A percentile compares a stretch with the other conserved stretches of the same genome.
phyloP scores from a whole-genome alignment of 2,329 filamentous ascomycete genomes.

The Cladosporium phlei region DNA sequence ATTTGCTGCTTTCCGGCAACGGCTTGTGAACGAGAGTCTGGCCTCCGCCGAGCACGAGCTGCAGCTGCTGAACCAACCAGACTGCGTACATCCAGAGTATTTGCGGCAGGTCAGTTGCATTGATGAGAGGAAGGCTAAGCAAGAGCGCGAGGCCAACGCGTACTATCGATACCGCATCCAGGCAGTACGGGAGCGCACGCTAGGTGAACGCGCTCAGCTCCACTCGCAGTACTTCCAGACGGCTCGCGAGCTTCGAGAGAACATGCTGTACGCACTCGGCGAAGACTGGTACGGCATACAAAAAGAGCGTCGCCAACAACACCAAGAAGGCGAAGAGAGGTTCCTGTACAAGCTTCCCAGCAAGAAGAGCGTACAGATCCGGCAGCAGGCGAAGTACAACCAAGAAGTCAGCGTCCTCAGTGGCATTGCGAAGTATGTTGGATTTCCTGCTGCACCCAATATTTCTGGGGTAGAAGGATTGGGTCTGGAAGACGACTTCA shows the following conservation, averaged over 20 bases:
- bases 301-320: constrained; percentile 69
- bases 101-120: constrained; percentile 85
- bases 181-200: constrained; percentile 66
- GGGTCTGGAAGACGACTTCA: constrained; percentile 81
- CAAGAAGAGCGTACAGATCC: constrained; percentile 69
- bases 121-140: constrained; percentile 74
- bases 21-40: constrained; percentile 46
- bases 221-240: constrained; percentile 89
- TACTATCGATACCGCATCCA: constrained; percentile 69
- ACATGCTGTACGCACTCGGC: constrained; percentile 72
- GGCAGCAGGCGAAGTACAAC: constrained; percentile 87
- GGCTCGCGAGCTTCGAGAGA: constrained; percentile 76
- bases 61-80: constrained; percentile 53
- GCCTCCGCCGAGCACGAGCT: constrained; percentile 70
- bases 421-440: constrained; percentile 88
- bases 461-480: constrained; percentile 66
- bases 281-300: constrained; percentile 92
- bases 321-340: constrained; percentile 73
- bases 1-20: constrained; percentile 79
- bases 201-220: constrained; percentile 78
- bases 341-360: constrained; percentile 78
- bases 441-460: constrained; percentile 90
- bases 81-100: constrained; percentile 79
- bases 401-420: constrained; percentile 88
- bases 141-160: constrained; percentile 68